A percentile compares a stretch with the other conserved stretches of the same genome.
These are phyloP conservation scores for Verruconis gallopava DNA, from an alignment of 2,329 filamentous ascomycete species.

Conservation along the genomic window DNA sequence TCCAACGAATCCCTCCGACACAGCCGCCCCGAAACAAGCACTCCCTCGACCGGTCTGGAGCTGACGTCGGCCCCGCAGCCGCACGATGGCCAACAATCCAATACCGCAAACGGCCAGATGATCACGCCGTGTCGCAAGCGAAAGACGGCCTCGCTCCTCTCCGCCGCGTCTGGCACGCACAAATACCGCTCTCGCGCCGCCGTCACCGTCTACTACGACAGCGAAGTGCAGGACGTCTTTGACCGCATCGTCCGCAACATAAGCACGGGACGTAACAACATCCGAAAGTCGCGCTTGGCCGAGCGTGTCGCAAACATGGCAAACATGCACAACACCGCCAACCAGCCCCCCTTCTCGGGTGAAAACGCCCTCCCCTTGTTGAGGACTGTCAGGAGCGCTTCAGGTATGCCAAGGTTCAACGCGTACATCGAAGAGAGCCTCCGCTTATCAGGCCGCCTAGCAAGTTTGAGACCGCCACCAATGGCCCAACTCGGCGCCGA, in stretches of 20 bases:
- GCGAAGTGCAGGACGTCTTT: conserved; percentile 69
- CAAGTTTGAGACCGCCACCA: not conserved
- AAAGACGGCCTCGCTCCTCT: conserved; percentile 30
- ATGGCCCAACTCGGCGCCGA: not conserved
- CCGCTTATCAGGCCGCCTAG: not conserved
- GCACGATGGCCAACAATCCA: not conserved
- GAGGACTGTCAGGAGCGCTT: not conserved
- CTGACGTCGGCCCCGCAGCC: conserved; percentile 1
- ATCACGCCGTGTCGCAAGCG: conserved; percentile 22
- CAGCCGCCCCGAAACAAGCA: not conserved
- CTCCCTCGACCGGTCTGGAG: not conserved
- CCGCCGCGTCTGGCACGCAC: conserved; percentile 28
- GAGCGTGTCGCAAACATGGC: conserved; percentile 48
- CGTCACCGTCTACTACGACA: conserved; percentile 87
- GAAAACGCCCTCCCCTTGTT: not conserved
- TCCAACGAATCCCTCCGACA: conserved; percentile 25
- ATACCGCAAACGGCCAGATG: conserved; percentile 11
- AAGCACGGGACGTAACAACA: conserved; percentile 64
- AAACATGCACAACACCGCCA: conserved; percentile 15
- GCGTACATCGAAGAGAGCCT: not conserved
- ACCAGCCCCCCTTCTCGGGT: not conserved
- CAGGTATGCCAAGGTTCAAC: not conserved
- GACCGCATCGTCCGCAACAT: conserved; percentile 74
- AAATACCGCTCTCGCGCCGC: conserved; percentile 56
- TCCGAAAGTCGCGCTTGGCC: conserved; percentile 80